phyloP scores from a whole-genome alignment of 768 basidiomycete genomes.

The Hypholoma fasciculare region DNA sequence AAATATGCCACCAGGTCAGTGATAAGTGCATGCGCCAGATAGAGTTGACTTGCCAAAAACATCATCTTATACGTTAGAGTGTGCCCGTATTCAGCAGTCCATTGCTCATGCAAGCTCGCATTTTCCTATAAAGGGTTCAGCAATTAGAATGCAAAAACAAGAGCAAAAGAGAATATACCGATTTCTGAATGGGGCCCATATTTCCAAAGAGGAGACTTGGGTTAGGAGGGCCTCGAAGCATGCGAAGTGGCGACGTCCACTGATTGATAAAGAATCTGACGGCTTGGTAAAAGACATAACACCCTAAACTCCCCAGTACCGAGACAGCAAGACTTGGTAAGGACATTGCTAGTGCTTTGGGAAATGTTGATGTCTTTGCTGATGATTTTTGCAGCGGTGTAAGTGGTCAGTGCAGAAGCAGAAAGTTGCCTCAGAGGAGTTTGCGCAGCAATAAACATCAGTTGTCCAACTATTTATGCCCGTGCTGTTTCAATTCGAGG shows the following conservation, averaged over 20 bases:
- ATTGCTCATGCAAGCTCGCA: constrained; percentile 40
- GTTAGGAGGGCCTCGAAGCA: constrained; percentile 50
- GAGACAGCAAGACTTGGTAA: not conserved
- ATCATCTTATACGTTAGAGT: constrained; percentile 44
- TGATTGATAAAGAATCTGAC: constrained; percentile 26
- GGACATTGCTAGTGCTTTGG: not conserved
- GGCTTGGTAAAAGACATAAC: constrained; percentile 31
- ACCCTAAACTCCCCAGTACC: constrained; percentile 6
- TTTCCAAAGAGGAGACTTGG: constrained; percentile 49
- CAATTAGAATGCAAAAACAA: not conserved
- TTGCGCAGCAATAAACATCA: too few species aligned
- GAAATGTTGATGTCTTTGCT: not conserved
- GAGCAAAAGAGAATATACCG: constrained; percentile 26
- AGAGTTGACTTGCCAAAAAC: constrained; percentile 36
- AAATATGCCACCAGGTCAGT: constrained; percentile 17
- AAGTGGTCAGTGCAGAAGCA: too few species aligned
- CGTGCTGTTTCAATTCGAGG: too few species aligned
- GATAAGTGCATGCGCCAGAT: not conserved
- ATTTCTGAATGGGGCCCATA: constrained; percentile 39
- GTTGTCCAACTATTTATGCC: too few species aligned
- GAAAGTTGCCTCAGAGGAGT: too few species aligned
- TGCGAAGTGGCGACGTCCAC: constrained; percentile 40
- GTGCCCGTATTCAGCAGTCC: constrained; percentile 47
- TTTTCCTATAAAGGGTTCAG: constrained; percentile 26
- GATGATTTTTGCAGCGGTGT: not conserved